Conservation (phyloP, 1,284 basidiomycete genomes). For the Cutaneotrichosporon spelunceum region DNA sequence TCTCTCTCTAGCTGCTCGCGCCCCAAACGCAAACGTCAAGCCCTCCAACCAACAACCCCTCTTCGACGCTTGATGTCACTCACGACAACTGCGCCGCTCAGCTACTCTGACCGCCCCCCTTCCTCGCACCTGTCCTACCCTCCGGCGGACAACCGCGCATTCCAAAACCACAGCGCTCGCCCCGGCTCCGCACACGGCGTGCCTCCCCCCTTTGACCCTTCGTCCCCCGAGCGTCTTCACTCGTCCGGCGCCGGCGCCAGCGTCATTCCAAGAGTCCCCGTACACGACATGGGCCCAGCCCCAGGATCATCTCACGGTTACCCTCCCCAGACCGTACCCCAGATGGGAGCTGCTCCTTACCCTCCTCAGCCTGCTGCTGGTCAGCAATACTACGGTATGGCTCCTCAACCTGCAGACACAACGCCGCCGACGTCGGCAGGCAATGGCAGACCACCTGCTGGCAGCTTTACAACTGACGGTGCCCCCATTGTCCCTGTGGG, state of each 20-base stretch:
- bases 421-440: slow-evolving; percentile 33
- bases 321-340: slow-evolving; percentile 38
- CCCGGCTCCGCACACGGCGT: slow-evolving; percentile 38
- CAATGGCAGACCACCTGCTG: slow-evolving; percentile 9
- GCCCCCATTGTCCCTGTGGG: slow-evolving; percentile 49
- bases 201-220: slow-evolving; percentile 25
- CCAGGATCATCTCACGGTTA: slow-evolving; percentile 43
- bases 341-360: slow-evolving; percentile 36
- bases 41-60: not conserved
- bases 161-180: slow-evolving; percentile 31
- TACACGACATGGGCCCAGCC: slow-evolving; percentile 29
- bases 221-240: slow-evolving; percentile 34
- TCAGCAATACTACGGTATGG: slow-evolving; percentile 32
- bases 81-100: slow-evolving; percentile 22
- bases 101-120: slow-evolving; percentile 18
- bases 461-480: slow-evolving; percentile 41
- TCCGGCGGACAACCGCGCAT: slow-evolving; percentile 29
- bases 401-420: slow-evolving; percentile 25
- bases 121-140: slow-evolving; percentile 23
- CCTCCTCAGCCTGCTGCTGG: slow-evolving; percentile 33
- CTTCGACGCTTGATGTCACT: slow-evolving; percentile 24
- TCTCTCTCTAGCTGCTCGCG: not conserved
- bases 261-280: slow-evolving; percentile 28
- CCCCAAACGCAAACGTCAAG: not conserved
- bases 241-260: slow-evolving; percentile 29